Evolutionary conservation across 2,329 filamentous ascomycete species (phyloP).

Genomic region (Lomentospora prolificans): DNA sequence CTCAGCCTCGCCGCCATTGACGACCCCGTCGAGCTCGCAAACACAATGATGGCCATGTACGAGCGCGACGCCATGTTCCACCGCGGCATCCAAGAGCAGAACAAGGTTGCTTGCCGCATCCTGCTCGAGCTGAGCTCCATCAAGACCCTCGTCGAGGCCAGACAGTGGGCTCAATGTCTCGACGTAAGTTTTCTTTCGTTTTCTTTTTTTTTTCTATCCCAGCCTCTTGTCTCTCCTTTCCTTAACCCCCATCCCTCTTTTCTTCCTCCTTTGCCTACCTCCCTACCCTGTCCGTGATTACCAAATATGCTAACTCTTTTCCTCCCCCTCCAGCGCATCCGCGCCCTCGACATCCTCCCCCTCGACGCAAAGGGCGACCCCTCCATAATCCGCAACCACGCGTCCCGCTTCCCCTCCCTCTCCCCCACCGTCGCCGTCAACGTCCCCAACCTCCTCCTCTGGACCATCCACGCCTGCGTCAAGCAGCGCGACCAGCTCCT

Average conservation of each 20-base stretch:
- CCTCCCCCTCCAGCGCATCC: conserved; percentile 51
- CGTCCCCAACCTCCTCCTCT: conserved; percentile 83
- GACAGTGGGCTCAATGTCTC: conserved; percentile 46
- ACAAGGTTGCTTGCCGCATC: conserved; percentile 45
- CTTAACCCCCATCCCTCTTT: too few species aligned
- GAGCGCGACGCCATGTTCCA: conserved; percentile 52
- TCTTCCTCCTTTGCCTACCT: too few species aligned
- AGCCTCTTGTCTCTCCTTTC: too few species aligned
- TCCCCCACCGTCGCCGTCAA: conserved; percentile 77
- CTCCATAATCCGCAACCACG: conserved; percentile 66
- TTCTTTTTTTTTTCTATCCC: neutral
- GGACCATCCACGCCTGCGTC: conserved; percentile 82
- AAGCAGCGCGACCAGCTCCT: conserved; percentile 64
- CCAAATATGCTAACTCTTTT: conserved; percentile 5
- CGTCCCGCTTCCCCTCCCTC: conserved; percentile 70
- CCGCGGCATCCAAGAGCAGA: conserved; percentile 45
- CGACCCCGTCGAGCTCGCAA: conserved; percentile 49
- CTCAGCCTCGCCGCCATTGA: conserved; percentile 51
- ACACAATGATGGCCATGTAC: conserved; percentile 55
- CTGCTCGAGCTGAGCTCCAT: conserved; percentile 52
- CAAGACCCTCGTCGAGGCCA: conserved; percentile 44
- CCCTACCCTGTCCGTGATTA: neutral
- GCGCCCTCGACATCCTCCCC: conserved; percentile 67
- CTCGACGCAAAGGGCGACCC: conserved; percentile 67
- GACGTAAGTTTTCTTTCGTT: conserved; percentile 37